Percentiles rank a stretch among this genome's conserved stretches.
Conservation (phyloP, 768 basidiomycete species). For the Amanita rimosa region DNA sequence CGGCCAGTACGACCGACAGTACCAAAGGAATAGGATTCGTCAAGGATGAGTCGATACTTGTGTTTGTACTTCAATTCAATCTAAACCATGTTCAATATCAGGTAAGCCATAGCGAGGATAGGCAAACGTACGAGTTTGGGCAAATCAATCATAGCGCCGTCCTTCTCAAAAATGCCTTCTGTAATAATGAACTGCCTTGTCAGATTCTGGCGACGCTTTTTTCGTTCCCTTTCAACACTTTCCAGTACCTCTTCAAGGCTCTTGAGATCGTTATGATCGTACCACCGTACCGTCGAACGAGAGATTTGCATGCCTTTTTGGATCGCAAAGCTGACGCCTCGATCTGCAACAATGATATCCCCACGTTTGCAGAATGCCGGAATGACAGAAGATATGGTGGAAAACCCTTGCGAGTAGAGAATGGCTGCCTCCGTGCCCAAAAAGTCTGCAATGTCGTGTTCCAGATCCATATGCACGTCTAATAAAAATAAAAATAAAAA, state of each 20-base stretch:
- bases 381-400: conserved; percentile 87
- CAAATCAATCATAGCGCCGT: conserved; percentile 85
- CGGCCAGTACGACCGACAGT: conserved; percentile 88
- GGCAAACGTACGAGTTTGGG: conserved; percentile 71
- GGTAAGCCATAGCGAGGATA: neutral
- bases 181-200: conserved; percentile 93
- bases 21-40: conserved; percentile 92
- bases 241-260: conserved; percentile 85
- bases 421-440: conserved; percentile 83
- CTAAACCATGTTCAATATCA: conserved; percentile 24
- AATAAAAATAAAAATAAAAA: too few species aligned
- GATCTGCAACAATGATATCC: conserved; percentile 96
- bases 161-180: conserved; percentile 93
- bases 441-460: conserved; percentile 84
- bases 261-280: conserved; percentile 89
- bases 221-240: conserved; percentile 77
- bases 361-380: conserved; percentile 97
- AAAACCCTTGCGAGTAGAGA: conserved; percentile 89
- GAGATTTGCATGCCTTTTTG: conserved; percentile 95
- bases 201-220: conserved; percentile 70
- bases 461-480: conserved; percentile 91
- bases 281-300: conserved; percentile 88
- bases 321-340: conserved; percentile 91
- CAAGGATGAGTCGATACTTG: conserved; percentile 91
- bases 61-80: conserved; percentile 91